A percentile compares a stretch with the other conserved stretches of the same genome.
These are phyloP conservation scores for Ophiosphaerella korrae DNA, from an alignment of 2,329 filamentous ascomycete species.

Conservation along the genomic window DNA sequence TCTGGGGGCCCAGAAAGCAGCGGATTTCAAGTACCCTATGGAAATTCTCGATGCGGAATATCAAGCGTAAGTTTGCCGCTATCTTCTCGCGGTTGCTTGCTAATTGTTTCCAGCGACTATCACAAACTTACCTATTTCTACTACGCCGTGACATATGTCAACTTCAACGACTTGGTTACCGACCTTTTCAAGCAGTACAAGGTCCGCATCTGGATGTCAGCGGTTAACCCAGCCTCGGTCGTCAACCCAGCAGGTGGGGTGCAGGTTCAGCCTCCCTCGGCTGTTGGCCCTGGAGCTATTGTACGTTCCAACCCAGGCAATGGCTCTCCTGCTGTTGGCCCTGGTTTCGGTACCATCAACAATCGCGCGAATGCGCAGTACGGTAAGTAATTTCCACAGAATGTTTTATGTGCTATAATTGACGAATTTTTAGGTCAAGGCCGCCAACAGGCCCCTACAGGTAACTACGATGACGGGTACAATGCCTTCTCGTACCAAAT, in stretches of 20 bases:
- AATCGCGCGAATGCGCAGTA: slow-evolving; percentile 34
- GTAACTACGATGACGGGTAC: slow-evolving; percentile 32
- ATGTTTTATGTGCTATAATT: slow-evolving; percentile 1
- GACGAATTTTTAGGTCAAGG: slow-evolving; percentile 21
- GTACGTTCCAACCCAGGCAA: slow-evolving; percentile 26
- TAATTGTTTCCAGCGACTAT: slow-evolving; percentile 73
- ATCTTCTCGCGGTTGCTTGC: slow-evolving; percentile 17
- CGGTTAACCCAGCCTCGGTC: slow-evolving; percentile 96
- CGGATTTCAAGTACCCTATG: slow-evolving; percentile 94
- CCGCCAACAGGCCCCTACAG: slow-evolving; percentile 22
- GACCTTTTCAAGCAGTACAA: slow-evolving; percentile 99
- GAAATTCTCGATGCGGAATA: slow-evolving; percentile 98
- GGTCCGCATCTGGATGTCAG: slow-evolving; percentile 99
- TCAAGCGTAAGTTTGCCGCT: slow-evolving; percentile 76
- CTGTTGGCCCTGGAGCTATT: slow-evolving; percentile 46
- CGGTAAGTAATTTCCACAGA: slow-evolving; percentile 21
- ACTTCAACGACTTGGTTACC: slow-evolving; percentile 96
- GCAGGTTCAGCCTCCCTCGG: slow-evolving; percentile 44
- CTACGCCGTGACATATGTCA: slow-evolving; percentile 97
- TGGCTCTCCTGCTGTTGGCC: slow-evolving; percentile 35
- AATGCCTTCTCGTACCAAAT: slow-evolving; percentile 42
- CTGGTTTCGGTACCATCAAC: slow-evolving; percentile 37
- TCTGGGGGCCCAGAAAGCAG: slow-evolving; percentile 94
- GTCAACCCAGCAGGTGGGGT: slow-evolving; percentile 42
- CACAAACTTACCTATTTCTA: slow-evolving; percentile 99